Conservation (phyloP, 83 land plant species). For the Picea mariana region DNA sequence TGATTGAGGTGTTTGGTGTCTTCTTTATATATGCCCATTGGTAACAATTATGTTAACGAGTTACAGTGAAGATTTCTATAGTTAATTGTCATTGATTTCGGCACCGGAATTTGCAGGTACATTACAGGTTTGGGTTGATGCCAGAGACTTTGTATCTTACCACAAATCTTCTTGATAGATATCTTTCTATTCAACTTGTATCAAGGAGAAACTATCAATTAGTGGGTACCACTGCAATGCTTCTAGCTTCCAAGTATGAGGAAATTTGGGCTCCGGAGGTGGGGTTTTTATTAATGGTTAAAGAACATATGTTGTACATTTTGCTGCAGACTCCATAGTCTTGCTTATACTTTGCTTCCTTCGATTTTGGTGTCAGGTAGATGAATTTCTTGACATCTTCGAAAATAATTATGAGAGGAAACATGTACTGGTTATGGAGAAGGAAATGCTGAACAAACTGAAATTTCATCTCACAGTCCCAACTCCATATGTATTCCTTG, state of each 20-base stretch:
- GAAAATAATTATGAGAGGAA: constrained; percentile 37
- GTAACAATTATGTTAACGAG: no score
- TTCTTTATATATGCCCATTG: background rate
- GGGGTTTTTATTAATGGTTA: background rate
- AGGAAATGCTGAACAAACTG: constrained; percentile 53
- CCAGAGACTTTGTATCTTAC: background rate
- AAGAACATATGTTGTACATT: background rate
- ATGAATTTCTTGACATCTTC: constrained; percentile 43
- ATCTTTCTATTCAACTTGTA: background rate
- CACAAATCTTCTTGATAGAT: background rate
- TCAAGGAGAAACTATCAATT: constrained; percentile 1
- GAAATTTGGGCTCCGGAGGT: constrained; percentile 34
- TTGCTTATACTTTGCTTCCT: background rate
- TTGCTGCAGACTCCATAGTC: background rate
- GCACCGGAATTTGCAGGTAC: background rate
- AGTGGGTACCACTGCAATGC: constrained; percentile 40
- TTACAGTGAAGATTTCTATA: no score
- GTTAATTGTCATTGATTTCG: no score
- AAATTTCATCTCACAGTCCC: constrained; percentile 29
- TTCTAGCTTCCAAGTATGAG: no score
- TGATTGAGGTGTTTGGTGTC: background rate
- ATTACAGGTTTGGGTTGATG: constrained; percentile 1
- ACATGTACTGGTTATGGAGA: constrained; percentile 72
- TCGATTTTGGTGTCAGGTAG: constrained; percentile 25
- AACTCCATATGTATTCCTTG: constrained; percentile 75